Base-by-base conservation (phyloP, 2,329 filamentous ascomycete genomes). In the Cryphonectria carpinicola region DNA sequence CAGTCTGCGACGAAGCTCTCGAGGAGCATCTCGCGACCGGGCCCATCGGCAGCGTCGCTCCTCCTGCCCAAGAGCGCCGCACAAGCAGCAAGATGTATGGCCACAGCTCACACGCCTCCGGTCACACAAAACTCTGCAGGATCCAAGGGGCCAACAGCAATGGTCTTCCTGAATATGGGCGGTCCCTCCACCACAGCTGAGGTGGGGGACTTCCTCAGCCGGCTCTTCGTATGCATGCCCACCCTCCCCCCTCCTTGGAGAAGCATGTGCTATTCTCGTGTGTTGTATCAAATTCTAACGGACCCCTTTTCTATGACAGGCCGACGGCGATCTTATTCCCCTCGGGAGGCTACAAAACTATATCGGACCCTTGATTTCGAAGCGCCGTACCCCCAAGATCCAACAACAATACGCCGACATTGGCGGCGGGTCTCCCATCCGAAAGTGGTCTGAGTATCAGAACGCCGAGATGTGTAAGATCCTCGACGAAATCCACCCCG, bases 111-210 rank as follows among this genome's bases (percentile, higher is more conserved):
- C 37, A 89, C 89, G 5, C 92, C 93, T 14, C 93, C 93, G 10
- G 93, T 96, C 32, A 95, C 93, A 0, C 93, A 97, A 80, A 87
- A 94, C 86, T 85, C 88, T 8, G 88, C 88, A 0, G 88, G 87
- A 17, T 87, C 86, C 58, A 73, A 93, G 78, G 95, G 95, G 0
- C 94, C 95, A 10, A 99, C 96, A 5, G 96, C 96, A 60, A 98
- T 99, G 90, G 96, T 99, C 19, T 98, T 99, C 78, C 89, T 99
- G 83, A 99, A 99, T 82, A 99, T 99, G 96, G 96, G 96, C 72
- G 96, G 96, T 0, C 96, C 96, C 3, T 93, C 93, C 1, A 97
- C 93, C 4, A 92, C 92, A 5, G 89, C 91, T 75, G 94, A 99
- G 83, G 96, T 99, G 49, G 91, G 92, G 76, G 90, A 92, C 81